A percentile compares a stretch with the other conserved stretches of the same genome.
phyloP scores from a whole-genome alignment of 164 flowering plant genomes.

The Aristolochia californica region DNA sequence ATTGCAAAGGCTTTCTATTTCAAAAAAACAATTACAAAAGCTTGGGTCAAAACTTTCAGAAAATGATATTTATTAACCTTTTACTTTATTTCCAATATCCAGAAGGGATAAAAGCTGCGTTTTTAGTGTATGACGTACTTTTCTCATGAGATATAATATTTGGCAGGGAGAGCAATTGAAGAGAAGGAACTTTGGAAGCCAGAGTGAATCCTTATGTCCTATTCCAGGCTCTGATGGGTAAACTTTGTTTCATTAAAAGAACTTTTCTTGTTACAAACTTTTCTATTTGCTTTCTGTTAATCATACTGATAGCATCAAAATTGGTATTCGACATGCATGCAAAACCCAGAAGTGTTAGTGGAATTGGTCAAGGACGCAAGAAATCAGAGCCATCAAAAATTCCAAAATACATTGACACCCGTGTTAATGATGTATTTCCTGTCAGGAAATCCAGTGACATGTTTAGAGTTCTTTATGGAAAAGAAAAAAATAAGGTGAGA shows the following conservation, averaged over 20 bases:
- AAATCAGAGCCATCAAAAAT: constrained; percentile 37
- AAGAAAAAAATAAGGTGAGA: constrained; percentile 58
- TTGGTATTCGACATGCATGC: neutral
- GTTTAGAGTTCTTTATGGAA: constrained; percentile 36
- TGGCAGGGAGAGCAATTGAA: constrained; percentile 81
- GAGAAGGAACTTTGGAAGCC: constrained; percentile 27
- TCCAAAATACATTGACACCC: constrained; percentile 65
- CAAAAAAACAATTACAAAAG: too few relatives aligned
- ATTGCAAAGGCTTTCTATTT: too few relatives aligned
- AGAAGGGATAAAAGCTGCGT: too few relatives aligned
- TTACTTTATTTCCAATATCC: too few relatives aligned
- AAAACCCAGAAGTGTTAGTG: constrained; percentile 17
- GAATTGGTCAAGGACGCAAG: constrained; percentile 25
- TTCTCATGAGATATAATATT: constrained; percentile 1
- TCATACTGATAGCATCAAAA: neutral
- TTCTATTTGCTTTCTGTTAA: neutral
- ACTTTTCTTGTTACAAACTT: neutral
- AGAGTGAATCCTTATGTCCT: constrained; percentile 33
- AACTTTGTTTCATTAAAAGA: neutral
- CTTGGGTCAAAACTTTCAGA: too few relatives aligned
- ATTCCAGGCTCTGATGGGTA: constrained; percentile 29
- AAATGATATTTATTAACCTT: too few relatives aligned
- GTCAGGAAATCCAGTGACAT: constrained; percentile 50
- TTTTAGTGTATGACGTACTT: too few relatives aligned
- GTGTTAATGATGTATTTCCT: constrained; percentile 71